These are phyloP conservation scores for Trichoderma asperelloides DNA, from an alignment of 495 filamentous ascomycete genomes.

Conservation along the genomic window DNA sequence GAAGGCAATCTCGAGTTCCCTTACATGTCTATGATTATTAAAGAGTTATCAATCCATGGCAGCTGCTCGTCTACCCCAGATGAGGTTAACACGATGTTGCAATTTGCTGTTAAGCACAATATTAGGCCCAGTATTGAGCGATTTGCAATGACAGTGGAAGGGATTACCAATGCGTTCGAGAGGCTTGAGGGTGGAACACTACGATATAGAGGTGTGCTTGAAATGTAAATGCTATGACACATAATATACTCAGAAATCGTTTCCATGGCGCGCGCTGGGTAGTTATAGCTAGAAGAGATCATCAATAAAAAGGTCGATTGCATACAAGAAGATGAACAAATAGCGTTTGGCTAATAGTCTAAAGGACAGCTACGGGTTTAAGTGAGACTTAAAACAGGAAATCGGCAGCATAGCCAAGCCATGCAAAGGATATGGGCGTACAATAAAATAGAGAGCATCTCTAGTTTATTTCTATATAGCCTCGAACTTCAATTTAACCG, in stretches of 20 bases:
- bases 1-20: not conserved
- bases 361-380: no score
- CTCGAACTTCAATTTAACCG: no score
- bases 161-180: not conserved
- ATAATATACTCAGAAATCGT: not conserved
- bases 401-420: no score
- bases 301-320: no score
- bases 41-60: not conserved
- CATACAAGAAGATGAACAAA: no score
- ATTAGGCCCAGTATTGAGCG: not conserved
- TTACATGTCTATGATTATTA: not conserved
- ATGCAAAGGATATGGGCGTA: no score
- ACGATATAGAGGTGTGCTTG: not conserved
- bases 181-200: not conserved
- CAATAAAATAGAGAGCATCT: no score
- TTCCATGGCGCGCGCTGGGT: not conserved
- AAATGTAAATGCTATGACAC: not conserved
- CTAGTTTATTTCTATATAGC: no score
- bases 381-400: no score
- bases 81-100: not conserved
- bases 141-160: not conserved
- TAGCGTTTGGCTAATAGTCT: no score
- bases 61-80: not conserved
- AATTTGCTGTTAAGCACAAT: not conserved
- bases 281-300: no score